phyloP scores from a whole-genome alignment of 495 filamentous ascomycete species.

The Daldinia caldariorum region DNA sequence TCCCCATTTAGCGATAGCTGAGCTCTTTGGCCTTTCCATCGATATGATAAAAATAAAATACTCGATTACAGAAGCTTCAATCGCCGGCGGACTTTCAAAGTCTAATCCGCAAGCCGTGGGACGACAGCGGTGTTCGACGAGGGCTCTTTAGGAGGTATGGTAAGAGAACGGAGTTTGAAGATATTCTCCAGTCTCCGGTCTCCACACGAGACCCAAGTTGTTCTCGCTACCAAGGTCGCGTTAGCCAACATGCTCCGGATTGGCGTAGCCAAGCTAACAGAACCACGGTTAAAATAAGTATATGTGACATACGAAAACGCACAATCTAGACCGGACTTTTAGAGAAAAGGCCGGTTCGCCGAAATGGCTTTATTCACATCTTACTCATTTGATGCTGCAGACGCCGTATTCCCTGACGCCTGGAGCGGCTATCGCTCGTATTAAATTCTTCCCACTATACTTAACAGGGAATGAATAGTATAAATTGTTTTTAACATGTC shows the following conservation, averaged over 20 bases:
- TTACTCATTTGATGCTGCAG: neutral
- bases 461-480: neutral
- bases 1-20: conserved; percentile 49
- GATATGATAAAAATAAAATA: neutral
- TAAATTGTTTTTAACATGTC: conserved; percentile 33
- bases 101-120: conserved; percentile 22
- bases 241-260: neutral
- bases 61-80: conserved; percentile 9
- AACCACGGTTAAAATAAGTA: neutral
- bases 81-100: conserved; percentile 40
- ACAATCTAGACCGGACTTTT: conserved; percentile 19
- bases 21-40: conserved; percentile 34
- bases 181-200: conserved; percentile 28
- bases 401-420: neutral
- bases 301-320: neutral
- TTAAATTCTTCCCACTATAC: neutral
- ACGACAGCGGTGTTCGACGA: conserved; percentile 10
- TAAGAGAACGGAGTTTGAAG: conserved; percentile 25
- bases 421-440: neutral
- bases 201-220: neutral
- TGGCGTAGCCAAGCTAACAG: neutral
- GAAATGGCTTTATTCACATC: neutral
- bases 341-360: conserved; percentile 19
- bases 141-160: neutral
- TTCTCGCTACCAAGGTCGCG: conserved; percentile 10